Evolutionary conservation across 169 alveolate species (phyloP), one percentile per base, ranked within the genome.

Genomic region (Blepharisma undulans): DNA sequence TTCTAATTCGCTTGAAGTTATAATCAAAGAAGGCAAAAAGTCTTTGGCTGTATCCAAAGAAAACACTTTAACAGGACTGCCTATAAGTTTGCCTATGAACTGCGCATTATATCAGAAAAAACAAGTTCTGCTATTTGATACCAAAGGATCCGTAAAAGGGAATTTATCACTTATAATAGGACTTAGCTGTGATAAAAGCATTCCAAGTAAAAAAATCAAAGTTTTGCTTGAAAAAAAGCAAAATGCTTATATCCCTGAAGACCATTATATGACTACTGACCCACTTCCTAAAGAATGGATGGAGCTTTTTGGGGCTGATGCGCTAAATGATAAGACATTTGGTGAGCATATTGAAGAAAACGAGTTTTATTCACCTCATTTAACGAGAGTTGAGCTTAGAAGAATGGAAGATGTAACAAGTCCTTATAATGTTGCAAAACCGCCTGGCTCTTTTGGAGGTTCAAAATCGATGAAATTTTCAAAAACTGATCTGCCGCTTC

Each of bases 271-370:
- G 33, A 92, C 93, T 27, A 72, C 92, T 25, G 96, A 93, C 60
- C 92, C 94, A n/a, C 71, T 93, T 10, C 96, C 96, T 0, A 81
- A 80, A n/a, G 94, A 89, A 71, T 93, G 96, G 95, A 34, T 93
- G 77, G 96, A 93, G 84, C 84, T 93, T 6, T 93, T 91, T 60
- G 96, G 91, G 8, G 36, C n/a, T 25, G 84, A 86, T 10, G 10
- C 91, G 7, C 7, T 19, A 25, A 22, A 10, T 19, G 84, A 86
- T 71, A 85, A 86, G 72, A 66, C 84, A 0, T 86, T 86, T 32
- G 84, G 72, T 8, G 29, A 78, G 8, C 48, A 27, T 4, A 71
- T 86, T 30, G 84, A 86, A 60, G 91, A 71, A 27, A 66, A 27
- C 7, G 72, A 86, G 72, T 86, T 86, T 33, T 86, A 86, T 32